Base-by-base conservation (phyloP, 352 stramenopile genomes). In the Phytophthora ohioensis region DNA sequence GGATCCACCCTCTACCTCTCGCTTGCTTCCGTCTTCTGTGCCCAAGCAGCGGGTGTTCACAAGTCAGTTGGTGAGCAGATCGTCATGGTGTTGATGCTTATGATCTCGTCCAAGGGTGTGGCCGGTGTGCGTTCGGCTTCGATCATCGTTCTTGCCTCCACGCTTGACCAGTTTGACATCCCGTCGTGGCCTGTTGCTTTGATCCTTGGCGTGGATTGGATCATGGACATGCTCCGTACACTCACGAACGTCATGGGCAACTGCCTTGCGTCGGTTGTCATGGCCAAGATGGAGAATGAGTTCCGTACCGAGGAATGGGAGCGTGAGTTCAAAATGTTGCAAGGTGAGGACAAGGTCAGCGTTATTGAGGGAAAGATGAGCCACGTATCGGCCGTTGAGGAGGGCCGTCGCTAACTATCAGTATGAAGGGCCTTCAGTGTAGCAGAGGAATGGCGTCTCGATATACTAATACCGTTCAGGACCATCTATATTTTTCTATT, bases 141-240 rank as follows among this genome's bases (percentile, higher is more conserved):
- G 3, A 74, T 87, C 21, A 81, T 87, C 46, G 79, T 87, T 10
- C 62, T 87, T 15, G 79, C 79, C 0, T 80, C 79, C 17, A 87
- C 79, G 1, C 21, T 87, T n/a, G 66, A 81, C 46, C 77, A 85
- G 60, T 90, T 90, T 46, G 69, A 79, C 68, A 78, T 90, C 30
- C 81, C 81, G 49, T 79, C 68, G 57, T 90, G 81, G 81, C 80
- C 81, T 1, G 81, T 90, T 39, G 79, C 79, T 13, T 71, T 90
- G 0, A 84, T 90, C 54, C 62, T 90, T 0, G 79, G 79, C 12
- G 81, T 78, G 17, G 81, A 90, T 49, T 90, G 81, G 81, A 67
- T 90, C 70, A 85, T 85, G 72, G 81, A 90, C 53, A 87, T 87
- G 79, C 57, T 76, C 0, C 81, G 81, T 15, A 86, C 81, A n/a